These are phyloP conservation scores for Cyclanthera cordifolia DNA, from an alignment of 306 rosid genomes.

Conservation along the genomic window DNA sequence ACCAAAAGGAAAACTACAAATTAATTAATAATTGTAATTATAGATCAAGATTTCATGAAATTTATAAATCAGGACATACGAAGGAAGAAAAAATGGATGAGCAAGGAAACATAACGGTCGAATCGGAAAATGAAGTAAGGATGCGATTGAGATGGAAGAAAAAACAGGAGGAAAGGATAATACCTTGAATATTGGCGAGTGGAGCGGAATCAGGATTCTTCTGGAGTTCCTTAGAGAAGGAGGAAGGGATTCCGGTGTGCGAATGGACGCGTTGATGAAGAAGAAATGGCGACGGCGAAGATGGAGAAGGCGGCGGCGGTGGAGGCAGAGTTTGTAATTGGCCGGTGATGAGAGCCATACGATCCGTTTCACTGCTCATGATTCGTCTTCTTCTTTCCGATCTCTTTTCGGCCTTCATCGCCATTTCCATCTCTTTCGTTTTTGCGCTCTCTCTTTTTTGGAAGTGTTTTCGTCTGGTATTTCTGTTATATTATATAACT, in stretches of 20 bases:
- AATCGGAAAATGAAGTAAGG: neutral
- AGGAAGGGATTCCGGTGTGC: constrained; percentile 5
- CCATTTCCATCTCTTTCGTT: constrained; percentile 24
- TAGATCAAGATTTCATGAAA: neutral
- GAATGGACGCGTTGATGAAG: constrained; percentile 1
- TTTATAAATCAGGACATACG: neutral
- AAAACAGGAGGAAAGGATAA: neutral
- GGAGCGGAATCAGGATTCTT: constrained; percentile 1
- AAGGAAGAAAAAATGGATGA: too few relatives aligned
- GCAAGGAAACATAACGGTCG: neutral
- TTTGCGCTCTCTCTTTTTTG: neutral
- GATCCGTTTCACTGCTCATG: constrained; percentile 44
- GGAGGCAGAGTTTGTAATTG: constrained; percentile 31
- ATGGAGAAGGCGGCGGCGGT: constrained; percentile 16
- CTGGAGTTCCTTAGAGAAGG: neutral
- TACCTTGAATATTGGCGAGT: neutral
- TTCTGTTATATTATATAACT: constrained; percentile 18
- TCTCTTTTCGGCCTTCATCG: constrained; percentile 21
- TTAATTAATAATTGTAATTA: neutral
- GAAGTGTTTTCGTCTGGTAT: constrained; percentile 17
- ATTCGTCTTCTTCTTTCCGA: constrained; percentile 48
- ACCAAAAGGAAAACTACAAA: neutral
- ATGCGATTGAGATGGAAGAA: neutral
- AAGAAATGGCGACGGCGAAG: neutral
- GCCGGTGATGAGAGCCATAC: constrained; percentile 60